These are phyloP conservation scores for Polymyxa betae DNA, from an alignment of 208 protist genomes.

Conservation along the genomic window DNA sequence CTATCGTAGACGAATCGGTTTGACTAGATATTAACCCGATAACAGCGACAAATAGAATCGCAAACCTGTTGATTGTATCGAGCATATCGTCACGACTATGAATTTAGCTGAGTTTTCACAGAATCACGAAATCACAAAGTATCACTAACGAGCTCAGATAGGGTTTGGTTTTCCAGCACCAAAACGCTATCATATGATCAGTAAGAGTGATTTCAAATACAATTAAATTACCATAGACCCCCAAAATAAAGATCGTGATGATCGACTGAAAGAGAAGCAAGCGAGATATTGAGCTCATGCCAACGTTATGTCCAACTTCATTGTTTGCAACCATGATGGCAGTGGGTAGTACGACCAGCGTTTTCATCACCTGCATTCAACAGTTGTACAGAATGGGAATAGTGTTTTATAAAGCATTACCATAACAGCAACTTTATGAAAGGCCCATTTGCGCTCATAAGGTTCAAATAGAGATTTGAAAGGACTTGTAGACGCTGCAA, in stretches of 20 bases:
- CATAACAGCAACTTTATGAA: conserved; percentile 34
- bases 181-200: neutral
- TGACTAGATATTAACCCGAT: neutral
- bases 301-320: neutral
- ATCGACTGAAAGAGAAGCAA: neutral
- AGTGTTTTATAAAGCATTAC: too few species aligned
- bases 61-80: neutral
- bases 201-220: neutral
- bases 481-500: neutral
- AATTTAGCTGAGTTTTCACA: neutral
- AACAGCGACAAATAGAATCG: neutral
- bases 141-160: neutral
- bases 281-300: neutral
- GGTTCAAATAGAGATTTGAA: conserved; percentile 22
- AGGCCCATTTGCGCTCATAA: conserved; percentile 5
- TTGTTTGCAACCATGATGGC: neutral
- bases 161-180: conserved; percentile 32
- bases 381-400: too few species aligned
- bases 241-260: neutral
- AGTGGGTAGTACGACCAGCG: neutral
- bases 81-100: neutral
- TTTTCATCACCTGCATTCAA: too few species aligned
- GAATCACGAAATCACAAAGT: neutral
- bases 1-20: neutral
- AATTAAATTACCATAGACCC: conserved; percentile 4